These are phyloP conservation scores for Teunomyces gatunensis DNA, from an alignment of 805 yeast species.

Conservation along the genomic window DNA sequence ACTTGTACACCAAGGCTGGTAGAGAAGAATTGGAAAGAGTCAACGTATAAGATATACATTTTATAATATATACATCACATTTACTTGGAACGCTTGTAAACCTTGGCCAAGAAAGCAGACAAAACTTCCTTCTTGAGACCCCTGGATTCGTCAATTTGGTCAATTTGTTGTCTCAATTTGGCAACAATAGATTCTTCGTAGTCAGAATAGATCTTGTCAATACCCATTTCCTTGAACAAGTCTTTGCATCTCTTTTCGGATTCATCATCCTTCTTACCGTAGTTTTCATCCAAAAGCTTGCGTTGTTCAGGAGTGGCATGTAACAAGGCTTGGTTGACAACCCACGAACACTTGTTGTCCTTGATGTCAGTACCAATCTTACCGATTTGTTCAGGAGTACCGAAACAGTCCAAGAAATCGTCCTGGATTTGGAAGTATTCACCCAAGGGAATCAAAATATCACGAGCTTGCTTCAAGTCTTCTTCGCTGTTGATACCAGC, in stretches of 20 bases:
- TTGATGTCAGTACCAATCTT: constrained; percentile 98
- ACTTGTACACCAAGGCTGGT: constrained; percentile 96
- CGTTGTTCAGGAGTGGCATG: constrained; percentile 80
- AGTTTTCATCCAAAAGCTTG: constrained; percentile 75
- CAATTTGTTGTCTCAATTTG: constrained; percentile 63
- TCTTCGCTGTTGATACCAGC: constrained; percentile 69
- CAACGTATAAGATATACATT: constrained; percentile 29
- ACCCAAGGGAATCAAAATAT: constrained; percentile 89
- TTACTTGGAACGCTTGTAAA: constrained; percentile 90
- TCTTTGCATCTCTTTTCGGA: constrained; percentile 70
- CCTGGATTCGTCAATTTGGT: constrained; percentile 77
- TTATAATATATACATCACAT: constrained; percentile 1
- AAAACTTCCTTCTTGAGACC: constrained; percentile 93
- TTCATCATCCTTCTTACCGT: constrained; percentile 75
- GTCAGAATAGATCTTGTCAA: constrained; percentile 66
- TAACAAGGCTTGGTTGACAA: constrained; percentile 86
- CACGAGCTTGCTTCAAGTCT: constrained; percentile 85
- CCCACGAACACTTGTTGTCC: constrained; percentile 99
- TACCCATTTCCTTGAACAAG: constrained; percentile 69
- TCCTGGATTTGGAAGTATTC: constrained; percentile 99
- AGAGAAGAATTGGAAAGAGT: constrained; percentile 86
- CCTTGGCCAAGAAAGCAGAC: constrained; percentile 79
- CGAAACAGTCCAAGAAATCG: constrained; percentile 94
- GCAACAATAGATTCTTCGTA: constrained; percentile 80
- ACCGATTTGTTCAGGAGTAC: constrained; percentile 96